These are phyloP conservation scores for Monilinia fructigena DNA, from an alignment of 2,329 filamentous ascomycete genomes.

Conservation along the genomic window DNA sequence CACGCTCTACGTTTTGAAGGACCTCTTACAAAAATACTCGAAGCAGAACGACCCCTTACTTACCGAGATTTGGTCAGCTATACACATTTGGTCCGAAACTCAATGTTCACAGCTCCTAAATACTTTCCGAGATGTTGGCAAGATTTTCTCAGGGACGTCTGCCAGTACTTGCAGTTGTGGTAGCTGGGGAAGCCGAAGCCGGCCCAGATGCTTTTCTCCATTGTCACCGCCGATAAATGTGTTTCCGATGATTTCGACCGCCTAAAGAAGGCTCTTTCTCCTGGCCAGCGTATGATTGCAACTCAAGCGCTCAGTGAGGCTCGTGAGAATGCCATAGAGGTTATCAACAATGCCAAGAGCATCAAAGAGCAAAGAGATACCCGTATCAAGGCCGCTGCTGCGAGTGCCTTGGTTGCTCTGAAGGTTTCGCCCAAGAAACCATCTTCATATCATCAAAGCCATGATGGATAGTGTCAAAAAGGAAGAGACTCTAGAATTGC, in stretches of 20 bases:
- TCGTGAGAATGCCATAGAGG: constrained; percentile 63
- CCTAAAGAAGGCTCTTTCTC: constrained; percentile 83
- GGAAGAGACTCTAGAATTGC: constrained; percentile 87
- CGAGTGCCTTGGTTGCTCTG: constrained; percentile 86
- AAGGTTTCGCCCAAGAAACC: constrained; percentile 88
- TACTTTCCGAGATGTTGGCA: constrained; percentile 87
- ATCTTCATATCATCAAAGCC: constrained; percentile 82
- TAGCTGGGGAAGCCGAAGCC: constrained; percentile 89
- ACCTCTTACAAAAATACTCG: constrained; percentile 71
- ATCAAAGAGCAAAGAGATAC: constrained; percentile 81
- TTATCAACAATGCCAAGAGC: constrained; percentile 75
- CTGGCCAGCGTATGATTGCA: constrained; percentile 82
- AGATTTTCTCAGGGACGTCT: constrained; percentile 71
- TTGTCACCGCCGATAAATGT: constrained; percentile 84
- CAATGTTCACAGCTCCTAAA: constrained; percentile 89
- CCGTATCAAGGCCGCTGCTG: constrained; percentile 81
- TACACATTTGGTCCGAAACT: constrained; percentile 79
- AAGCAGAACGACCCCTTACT: constrained; percentile 74
- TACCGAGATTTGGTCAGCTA: constrained; percentile 91
- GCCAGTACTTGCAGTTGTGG: constrained; percentile 81
- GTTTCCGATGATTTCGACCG: constrained; percentile 81
- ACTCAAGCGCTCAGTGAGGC: constrained; percentile 77
- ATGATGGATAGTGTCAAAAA: constrained; percentile 98
- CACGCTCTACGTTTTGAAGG: constrained; percentile 60
- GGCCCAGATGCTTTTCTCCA: constrained; percentile 92